Evolutionary conservation across 768 basidiomycete genomes (phyloP), one percentile per base, ranked within the genome.

Genomic region (Suillus hirtellus): DNA sequence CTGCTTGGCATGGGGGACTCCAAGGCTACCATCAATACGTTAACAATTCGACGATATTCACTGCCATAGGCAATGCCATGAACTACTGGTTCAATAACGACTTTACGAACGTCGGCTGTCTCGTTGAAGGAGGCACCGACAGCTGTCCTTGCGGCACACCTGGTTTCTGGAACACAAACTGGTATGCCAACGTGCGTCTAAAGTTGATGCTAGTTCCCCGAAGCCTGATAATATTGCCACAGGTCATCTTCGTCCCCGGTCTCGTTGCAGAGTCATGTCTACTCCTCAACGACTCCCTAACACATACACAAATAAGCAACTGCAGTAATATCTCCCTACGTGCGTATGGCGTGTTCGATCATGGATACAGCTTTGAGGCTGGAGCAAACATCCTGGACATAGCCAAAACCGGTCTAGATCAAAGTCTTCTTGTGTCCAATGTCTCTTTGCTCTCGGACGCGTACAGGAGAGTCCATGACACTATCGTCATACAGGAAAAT

Each of bases 371-470:
- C 15, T 80, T 76, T 44, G 70, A 88, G 35, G 84, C 85, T 37
- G 89, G 89, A 14, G 88, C 89, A 6, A 89, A 90, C 67, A 79
- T 81, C 0, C 74, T 89, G 56, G 88, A 90, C 69, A 80, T 90
- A 43, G 86, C 86, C 21, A 84, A 81, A 67, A 82, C 88, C 55
- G 85, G 86, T 14, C 83, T 88, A 14, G 84, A 87, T 40, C 69
- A 76, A 69, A 71, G 83, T 66, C 44, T 78, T 77, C 62, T 76
- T 53, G 72, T 60, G 43, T 63, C 59, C 56, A 85, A 88, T 67
- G 67, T 66, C 19, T 77, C 82, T 3, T 70, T 85, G 14, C 68
- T 89, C 40, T 72, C 71, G 0, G 81, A 84, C 65, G 82, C 86
- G 5, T 88, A 82, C 68, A 65, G 71, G 15, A 74, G 79, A 44